Conservation (phyloP, 1,284 basidiomycete species). For the Exsudoporus floridanus region DNA sequence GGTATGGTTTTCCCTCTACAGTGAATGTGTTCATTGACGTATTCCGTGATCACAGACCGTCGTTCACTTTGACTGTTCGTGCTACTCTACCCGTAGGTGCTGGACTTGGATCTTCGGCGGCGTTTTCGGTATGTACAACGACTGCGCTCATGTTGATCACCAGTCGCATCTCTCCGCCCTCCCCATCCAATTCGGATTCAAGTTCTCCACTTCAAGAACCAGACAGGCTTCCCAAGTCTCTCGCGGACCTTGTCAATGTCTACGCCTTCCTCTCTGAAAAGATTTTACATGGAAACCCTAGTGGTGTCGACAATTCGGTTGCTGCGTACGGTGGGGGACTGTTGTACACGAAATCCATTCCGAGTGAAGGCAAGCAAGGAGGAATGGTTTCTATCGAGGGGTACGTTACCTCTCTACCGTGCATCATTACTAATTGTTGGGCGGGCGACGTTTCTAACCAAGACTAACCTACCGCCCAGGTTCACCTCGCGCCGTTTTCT, state of each 20-base stretch:
- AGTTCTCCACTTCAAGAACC: slow-evolving; percentile 30
- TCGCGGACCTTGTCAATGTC: slow-evolving; percentile 80
- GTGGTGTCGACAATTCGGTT: slow-evolving; percentile 96
- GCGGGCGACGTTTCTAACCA: slow-evolving; percentile 23
- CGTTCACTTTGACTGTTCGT: slow-evolving; percentile 80
- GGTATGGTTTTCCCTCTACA: slow-evolving; percentile 42
- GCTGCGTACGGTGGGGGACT: slow-evolving; percentile 92
- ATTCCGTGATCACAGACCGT: slow-evolving; percentile 45
- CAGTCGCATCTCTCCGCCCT: slow-evolving; percentile 56
- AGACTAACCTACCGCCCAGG: slow-evolving; percentile 32
- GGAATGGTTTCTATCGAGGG: slow-evolving; percentile 86
- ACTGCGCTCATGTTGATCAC: slow-evolving; percentile 78
- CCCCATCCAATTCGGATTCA: slow-evolving; percentile 25
- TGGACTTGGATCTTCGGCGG: slow-evolving; percentile 95
- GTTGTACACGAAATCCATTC: slow-evolving; percentile 75
- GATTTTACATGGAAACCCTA: slow-evolving; percentile 96
- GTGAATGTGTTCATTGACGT: neutral
- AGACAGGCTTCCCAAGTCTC: slow-evolving; percentile 35
- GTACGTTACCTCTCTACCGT: slow-evolving; percentile 46
- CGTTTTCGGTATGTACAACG: slow-evolving; percentile 87
- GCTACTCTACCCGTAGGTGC: slow-evolving; percentile 98
- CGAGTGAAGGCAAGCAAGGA: slow-evolving; percentile 68
- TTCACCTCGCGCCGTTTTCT: slow-evolving; percentile 78
- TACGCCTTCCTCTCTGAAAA: slow-evolving; percentile 98
- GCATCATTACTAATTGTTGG: slow-evolving; percentile 4